A percentile compares a stretch with the other conserved stretches of the same genome.
phyloP scores from a whole-genome alignment of 805 yeast genomes.

The Wickerhamiella shivajii region DNA sequence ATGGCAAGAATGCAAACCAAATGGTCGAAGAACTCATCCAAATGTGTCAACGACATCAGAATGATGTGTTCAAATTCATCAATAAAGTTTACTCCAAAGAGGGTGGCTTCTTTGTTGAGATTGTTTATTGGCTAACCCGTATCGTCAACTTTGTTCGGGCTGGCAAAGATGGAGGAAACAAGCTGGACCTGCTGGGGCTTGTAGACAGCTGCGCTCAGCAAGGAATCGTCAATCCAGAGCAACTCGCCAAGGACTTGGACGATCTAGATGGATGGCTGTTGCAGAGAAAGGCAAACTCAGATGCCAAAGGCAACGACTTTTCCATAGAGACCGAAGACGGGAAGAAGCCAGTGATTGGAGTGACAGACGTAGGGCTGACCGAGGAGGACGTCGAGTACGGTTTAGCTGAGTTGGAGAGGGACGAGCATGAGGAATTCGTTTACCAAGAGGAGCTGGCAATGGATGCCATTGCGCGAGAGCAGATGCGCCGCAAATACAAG shows the following conservation, averaged over 20 bases:
- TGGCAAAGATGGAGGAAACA: constrained; percentile 34
- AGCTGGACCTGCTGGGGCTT: constrained; percentile 32
- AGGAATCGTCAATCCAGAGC: constrained; percentile 22
- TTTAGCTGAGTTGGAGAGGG: constrained; percentile 34
- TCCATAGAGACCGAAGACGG: constrained; percentile 14
- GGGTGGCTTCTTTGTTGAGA: constrained; percentile 51
- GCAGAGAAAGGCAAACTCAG: constrained; percentile 16
- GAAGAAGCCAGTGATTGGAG: constrained; percentile 27
- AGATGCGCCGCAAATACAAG: constrained; percentile 18
- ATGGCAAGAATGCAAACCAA: constrained; percentile 42
- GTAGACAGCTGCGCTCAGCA: constrained; percentile 15
- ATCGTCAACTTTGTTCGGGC: constrained; percentile 48
- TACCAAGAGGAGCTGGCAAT: constrained; percentile 21
- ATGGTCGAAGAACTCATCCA: constrained; percentile 53
- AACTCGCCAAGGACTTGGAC: constrained; percentile 30
- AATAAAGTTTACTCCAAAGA: constrained; percentile 77
- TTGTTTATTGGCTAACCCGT: constrained; percentile 60
- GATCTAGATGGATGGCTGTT: constrained; percentile 24
- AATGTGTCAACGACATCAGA: constrained; percentile 58
- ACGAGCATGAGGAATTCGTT: constrained; percentile 28
- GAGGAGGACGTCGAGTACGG: constrained; percentile 34
- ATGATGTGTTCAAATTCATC: constrained; percentile 55
- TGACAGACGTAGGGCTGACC: constrained; percentile 28
- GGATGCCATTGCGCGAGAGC: constrained; percentile 21
- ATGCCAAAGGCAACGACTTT: constrained; percentile 8